These are phyloP conservation scores for Verticillium zaregamsianum DNA, from an alignment of 2,329 filamentous ascomycete genomes.

Conservation along the genomic window DNA sequence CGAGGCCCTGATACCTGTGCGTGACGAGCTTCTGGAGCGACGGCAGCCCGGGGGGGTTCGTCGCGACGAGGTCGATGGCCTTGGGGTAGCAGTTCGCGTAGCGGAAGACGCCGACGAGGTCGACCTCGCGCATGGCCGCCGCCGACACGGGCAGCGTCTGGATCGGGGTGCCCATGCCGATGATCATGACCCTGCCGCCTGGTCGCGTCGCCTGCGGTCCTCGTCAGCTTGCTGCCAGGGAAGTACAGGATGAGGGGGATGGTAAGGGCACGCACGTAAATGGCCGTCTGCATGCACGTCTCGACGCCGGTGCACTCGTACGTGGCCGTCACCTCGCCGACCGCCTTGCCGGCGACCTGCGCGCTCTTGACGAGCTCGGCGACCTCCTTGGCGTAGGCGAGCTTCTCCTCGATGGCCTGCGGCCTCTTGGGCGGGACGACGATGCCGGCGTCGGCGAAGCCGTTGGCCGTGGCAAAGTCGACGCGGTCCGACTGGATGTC, in stretches of 20 bases:
- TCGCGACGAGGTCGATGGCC: conserved; percentile 46
- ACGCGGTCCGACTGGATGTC: conserved; percentile 54
- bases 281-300: conserved; percentile 68
- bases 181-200: conserved; percentile 65
- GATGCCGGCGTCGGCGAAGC: conserved; percentile 50
- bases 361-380: conserved; percentile 37
- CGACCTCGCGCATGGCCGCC: conserved; percentile 65
- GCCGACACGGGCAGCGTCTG: conserved; percentile 66
- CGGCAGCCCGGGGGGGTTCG: conserved; percentile 49
- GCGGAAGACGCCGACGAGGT: conserved; percentile 67
- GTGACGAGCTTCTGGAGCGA: conserved; percentile 67
- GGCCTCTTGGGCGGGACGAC: conserved; percentile 45
- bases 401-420: conserved; percentile 47
- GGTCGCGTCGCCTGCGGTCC: conserved; percentile 50
- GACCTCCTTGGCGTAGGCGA: conserved; percentile 45
- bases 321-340: conserved; percentile 62
- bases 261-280: conserved; percentile 48
- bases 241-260: not conserved
- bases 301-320: conserved; percentile 81
- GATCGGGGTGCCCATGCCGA: conserved; percentile 69
- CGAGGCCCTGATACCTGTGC: conserved; percentile 63
- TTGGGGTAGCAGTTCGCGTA: conserved; percentile 71
- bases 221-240: not conserved
- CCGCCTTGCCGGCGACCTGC: conserved; percentile 34
- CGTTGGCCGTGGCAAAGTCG: conserved; percentile 50